Conservation (phyloP, 805 yeast genomes). For the Teunomyces panamensis region DNA sequence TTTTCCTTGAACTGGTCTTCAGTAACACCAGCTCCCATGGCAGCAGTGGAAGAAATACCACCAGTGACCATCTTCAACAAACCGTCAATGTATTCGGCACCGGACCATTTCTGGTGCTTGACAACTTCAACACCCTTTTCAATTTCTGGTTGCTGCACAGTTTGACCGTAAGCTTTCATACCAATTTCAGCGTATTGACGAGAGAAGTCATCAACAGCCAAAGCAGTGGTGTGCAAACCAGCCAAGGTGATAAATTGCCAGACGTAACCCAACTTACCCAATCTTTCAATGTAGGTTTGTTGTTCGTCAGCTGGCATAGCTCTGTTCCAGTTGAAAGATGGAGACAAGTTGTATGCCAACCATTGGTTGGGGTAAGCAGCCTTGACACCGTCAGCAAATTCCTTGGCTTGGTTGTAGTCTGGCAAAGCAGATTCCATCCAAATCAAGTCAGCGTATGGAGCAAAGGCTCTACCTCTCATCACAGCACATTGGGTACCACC, state of each 20-base stretch:
- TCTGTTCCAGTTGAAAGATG: constrained; percentile 96
- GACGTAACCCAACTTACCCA: constrained; percentile 85
- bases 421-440: constrained; percentile 99
- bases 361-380: constrained; percentile 82
- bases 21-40: constrained; percentile 98
- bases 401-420: constrained; percentile 88
- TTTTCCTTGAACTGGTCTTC: constrained; percentile 83
- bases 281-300: constrained; percentile 82
- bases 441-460: constrained; percentile 91
- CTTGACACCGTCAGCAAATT: constrained; percentile 90
- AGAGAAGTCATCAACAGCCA: constrained; percentile 84
- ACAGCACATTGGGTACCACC: constrained; percentile 98
- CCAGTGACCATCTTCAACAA: constrained; percentile 88
- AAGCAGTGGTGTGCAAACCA: constrained; percentile 93
- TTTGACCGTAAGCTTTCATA: constrained; percentile 93
- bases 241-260: constrained; percentile 99
- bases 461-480: constrained; percentile 92
- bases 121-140: constrained; percentile 89
- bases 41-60: constrained; percentile 93
- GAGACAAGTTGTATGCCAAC: constrained; percentile 95
- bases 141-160: constrained; percentile 84
- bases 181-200: constrained; percentile 76
- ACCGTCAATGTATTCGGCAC: constrained; percentile 94
- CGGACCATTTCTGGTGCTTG: constrained; percentile 98
- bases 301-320: constrained; percentile 89